A percentile compares a stretch with the other conserved stretches of the same genome.
phyloP scores from a whole-genome alignment of 1,284 basidiomycete species.

The Volvariella surrecta region DNA sequence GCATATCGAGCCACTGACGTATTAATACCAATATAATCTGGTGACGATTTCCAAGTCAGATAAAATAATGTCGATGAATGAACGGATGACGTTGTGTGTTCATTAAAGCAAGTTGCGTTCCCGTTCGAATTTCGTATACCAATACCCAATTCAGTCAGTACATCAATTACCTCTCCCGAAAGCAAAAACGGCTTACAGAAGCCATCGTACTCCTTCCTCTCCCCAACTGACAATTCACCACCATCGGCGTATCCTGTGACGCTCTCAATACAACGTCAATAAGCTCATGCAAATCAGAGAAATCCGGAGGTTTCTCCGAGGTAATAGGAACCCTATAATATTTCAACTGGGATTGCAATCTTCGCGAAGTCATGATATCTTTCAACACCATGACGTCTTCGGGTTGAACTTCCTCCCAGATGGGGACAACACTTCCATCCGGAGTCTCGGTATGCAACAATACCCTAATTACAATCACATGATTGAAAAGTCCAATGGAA shows the following conservation, averaged over 20 bases:
- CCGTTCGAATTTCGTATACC: no score
- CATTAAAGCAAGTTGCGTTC: no score
- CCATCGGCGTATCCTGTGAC: conserved; percentile 70
- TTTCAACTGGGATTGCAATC: conserved; percentile 41
- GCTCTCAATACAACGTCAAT: conserved; percentile 80
- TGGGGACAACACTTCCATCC: conserved; percentile 85
- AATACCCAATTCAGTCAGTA: background rate
- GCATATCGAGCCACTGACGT: conserved; percentile 71
- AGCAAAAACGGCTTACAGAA: conserved; percentile 43
- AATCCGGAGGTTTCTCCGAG: conserved; percentile 67
- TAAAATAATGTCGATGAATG: no score
- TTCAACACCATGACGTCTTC: conserved; percentile 79
- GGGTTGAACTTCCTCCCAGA: conserved; percentile 90
- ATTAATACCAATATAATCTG: conserved; percentile 83
- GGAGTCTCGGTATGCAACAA: conserved; percentile 87
- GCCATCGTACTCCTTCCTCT: conserved; percentile 90
- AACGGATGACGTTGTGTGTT: no score
- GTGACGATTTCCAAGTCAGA: no score
- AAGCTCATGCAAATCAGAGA: conserved; percentile 63
- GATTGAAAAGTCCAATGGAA: conserved; percentile 1
- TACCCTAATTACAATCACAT: conserved; percentile 34
- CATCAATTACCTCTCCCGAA: background rate
- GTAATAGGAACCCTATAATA: conserved; percentile 92
- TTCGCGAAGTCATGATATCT: conserved; percentile 76
- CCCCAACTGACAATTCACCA: conserved; percentile 96